Percentiles rank a stretch among this genome's conserved stretches.
Conservation (phyloP, 495 filamentous ascomycete species). For the Achaetomiella virescens region DNA sequence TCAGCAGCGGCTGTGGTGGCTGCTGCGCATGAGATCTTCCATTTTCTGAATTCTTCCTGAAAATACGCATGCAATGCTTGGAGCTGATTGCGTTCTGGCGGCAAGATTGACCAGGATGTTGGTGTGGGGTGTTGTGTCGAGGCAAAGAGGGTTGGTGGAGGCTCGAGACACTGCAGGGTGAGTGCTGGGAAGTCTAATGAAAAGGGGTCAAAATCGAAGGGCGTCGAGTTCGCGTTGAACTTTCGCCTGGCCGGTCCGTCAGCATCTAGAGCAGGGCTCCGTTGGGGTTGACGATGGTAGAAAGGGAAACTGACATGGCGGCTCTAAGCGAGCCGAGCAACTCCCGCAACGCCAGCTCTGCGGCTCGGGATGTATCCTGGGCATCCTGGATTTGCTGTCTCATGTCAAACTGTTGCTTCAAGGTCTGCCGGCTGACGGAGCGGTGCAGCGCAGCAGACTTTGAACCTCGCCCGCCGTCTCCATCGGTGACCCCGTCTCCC, state of each 20-base stretch:
- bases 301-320: constrained; percentile 52
- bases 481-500: constrained; percentile 26
- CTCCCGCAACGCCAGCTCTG: constrained; percentile 80
- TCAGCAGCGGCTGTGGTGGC: constrained; percentile 38
- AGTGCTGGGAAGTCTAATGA: constrained; percentile 75
- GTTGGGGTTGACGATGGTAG: constrained; percentile 14
- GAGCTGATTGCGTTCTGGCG: constrained; percentile 63
- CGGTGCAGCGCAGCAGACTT: constrained; percentile 33
- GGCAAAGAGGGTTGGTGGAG: constrained; percentile 69
- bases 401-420: constrained; percentile 54
- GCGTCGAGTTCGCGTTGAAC: constrained; percentile 41
- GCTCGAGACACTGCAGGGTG: constrained; percentile 69
- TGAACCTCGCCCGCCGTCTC: constrained; percentile 19
- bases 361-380: constrained; percentile 65
- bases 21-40: constrained; percentile 44
- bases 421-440: constrained; percentile 38
- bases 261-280: constrained; percentile 11
- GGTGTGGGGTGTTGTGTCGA: constrained; percentile 62
- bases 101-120: constrained; percentile 66
- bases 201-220: constrained; percentile 80
- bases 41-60: constrained; percentile 56
- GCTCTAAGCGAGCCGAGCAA: constrained; percentile 71
- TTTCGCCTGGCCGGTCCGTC: constrained; percentile 34
- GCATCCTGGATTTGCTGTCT: constrained; percentile 54
- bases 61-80: constrained; percentile 63